These are phyloP conservation scores for Luvunga scandens DNA, from an alignment of 345 rosid genomes.

Conservation along the genomic window DNA sequence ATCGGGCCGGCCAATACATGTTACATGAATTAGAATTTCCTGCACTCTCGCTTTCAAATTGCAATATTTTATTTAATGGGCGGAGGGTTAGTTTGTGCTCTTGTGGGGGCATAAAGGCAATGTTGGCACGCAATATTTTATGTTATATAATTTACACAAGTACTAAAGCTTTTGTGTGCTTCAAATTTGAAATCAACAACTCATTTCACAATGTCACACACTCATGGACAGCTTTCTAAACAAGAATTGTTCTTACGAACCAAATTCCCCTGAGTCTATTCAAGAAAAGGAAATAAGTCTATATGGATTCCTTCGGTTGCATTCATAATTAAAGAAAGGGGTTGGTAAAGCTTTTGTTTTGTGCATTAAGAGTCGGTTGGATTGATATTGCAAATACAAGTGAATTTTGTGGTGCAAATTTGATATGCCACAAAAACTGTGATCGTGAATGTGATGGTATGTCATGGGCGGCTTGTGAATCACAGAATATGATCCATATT, in stretches of 20 bases:
- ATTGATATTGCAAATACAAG: background rate
- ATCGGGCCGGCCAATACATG: slow-evolving; percentile 24
- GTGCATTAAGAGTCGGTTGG: slow-evolving; percentile 6
- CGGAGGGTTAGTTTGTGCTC: slow-evolving; percentile 27
- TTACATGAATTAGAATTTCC: background rate
- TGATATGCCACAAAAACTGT: background rate
- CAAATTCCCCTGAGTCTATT: background rate
- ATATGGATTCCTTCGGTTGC: background rate
- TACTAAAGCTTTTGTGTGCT: background rate
- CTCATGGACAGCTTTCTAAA: slow-evolving; percentile 12
- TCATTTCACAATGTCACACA: background rate
- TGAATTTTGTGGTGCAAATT: slow-evolving; percentile 26
- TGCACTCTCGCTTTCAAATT: slow-evolving; percentile 13
- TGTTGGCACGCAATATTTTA: slow-evolving; percentile 27
- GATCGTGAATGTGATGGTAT: slow-evolving; percentile 1
- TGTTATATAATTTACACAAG: background rate
- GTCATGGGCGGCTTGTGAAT: slow-evolving; percentile 29
- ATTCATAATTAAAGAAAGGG: background rate
- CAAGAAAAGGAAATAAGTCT: background rate
- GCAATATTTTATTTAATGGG: background rate
- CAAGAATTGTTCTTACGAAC: background rate
- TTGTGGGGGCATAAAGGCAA: slow-evolving; percentile 33
- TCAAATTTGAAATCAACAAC: slow-evolving; percentile 7
- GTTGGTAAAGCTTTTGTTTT: slow-evolving; percentile 8
- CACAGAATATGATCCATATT: slow-evolving; percentile 15